These are phyloP conservation scores for Epipyxis sp. DNA, from an alignment of 108 stramenopile species.

Conservation along the genomic window DNA sequence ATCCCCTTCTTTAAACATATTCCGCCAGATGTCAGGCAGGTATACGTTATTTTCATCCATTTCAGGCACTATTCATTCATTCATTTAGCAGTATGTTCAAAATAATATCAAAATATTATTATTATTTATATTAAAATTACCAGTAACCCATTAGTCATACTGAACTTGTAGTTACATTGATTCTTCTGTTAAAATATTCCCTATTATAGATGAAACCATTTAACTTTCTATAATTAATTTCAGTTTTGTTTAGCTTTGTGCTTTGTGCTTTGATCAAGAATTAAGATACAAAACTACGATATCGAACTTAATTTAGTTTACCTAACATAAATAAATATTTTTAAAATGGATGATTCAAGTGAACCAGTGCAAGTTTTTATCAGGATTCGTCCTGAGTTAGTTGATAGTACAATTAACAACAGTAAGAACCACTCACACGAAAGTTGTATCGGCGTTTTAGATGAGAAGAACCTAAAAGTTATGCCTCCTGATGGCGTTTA, in stretches of 20 bases:
- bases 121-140: too few relatives aligned
- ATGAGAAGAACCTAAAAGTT: background rate
- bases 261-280: background rate
- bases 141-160: too few relatives aligned
- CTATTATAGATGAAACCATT: background rate
- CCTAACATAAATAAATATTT: background rate
- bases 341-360: slow-evolving; percentile 6
- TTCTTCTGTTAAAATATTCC: background rate
- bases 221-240: background rate
- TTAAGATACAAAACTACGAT: background rate
- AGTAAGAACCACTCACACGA: background rate
- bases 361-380: slow-evolving; percentile 36
- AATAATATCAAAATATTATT: too few relatives aligned
- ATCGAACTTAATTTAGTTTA: background rate
- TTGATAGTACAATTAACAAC: background rate
- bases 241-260: background rate
- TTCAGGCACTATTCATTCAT: too few relatives aligned
- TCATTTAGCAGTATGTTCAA: too few relatives aligned
- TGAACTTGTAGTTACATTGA: background rate
- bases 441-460: background rate
- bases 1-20: too few relatives aligned
- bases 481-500: slow-evolving; percentile 17
- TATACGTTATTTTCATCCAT: too few relatives aligned
- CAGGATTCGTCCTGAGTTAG: slow-evolving; percentile 34
- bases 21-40: too few relatives aligned